Conservation (phyloP, 805 yeast species). For the Wickerhamomyces mucosus region DNA sequence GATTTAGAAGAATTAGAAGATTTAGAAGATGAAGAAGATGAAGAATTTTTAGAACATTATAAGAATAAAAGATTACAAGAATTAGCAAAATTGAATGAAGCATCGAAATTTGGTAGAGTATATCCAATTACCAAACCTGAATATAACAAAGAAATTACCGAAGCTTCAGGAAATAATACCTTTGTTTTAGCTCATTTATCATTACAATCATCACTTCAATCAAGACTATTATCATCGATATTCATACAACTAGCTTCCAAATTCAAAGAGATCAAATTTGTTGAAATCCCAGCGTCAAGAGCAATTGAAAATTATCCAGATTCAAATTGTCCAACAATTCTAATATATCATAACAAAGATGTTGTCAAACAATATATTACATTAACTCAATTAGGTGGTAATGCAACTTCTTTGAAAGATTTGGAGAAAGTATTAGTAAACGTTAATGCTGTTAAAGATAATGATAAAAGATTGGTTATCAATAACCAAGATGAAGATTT, state of each 20-base stretch:
- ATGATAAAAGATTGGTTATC: conserved; percentile 56
- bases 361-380: conserved; percentile 79
- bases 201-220: conserved; percentile 57
- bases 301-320: conserved; percentile 93
- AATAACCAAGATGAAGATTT: conserved; percentile 55
- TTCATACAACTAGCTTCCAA: conserved; percentile 49
- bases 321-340: conserved; percentile 79
- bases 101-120: conserved; percentile 63
- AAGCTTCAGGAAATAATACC: conserved; percentile 48
- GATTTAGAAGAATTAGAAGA: conserved; percentile 77
- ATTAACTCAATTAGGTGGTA: conserved; percentile 75
- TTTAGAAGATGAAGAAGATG: conserved; percentile 88
- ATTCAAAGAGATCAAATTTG: conserved; percentile 78
- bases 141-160: conserved; percentile 76
- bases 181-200: conserved; percentile 77
- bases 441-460: conserved; percentile 51
- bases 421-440: conserved; percentile 64
- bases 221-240: conserved; percentile 58
- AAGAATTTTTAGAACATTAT: conserved; percentile 74
- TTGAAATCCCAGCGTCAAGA: conserved; percentile 83
- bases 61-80: conserved; percentile 73
- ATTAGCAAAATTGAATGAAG: conserved; percentile 46
- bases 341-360: conserved; percentile 70
- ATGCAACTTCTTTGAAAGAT: conserved; percentile 58
- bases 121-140: conserved; percentile 79